phyloP scores from a whole-genome alignment of 2,329 filamentous ascomycete species.

The Aspergillus ibericus region DNA sequence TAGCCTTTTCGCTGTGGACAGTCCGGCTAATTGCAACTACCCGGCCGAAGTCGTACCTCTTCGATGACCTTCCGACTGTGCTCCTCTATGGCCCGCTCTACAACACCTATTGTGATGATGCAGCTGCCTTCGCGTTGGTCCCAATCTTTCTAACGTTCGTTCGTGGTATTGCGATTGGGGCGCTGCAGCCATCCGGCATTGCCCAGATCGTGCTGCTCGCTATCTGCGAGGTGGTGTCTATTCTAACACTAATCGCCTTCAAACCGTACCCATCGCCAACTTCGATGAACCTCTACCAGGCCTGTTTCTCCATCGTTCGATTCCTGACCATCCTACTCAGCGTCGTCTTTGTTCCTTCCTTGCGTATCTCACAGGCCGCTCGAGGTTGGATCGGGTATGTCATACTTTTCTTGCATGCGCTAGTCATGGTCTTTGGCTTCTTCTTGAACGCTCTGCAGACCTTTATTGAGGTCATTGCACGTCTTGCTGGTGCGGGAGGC shows the following conservation, averaged over 20 bases:
- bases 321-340: conserved; percentile 74
- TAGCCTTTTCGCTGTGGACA: conserved; percentile 75
- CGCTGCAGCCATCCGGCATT: conserved; percentile 87
- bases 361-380: conserved; percentile 73
- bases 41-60: conserved; percentile 80
- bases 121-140: conserved; percentile 83
- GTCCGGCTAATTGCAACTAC: conserved; percentile 77
- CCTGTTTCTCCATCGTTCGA: conserved; percentile 75
- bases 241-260: conserved; percentile 85
- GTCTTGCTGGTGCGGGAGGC: conserved; percentile 78
- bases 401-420: conserved; percentile 80
- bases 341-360: conserved; percentile 79
- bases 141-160: conserved; percentile 82
- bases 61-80: conserved; percentile 88
- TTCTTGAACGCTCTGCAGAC: conserved; percentile 90
- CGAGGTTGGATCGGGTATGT: conserved; percentile 96
- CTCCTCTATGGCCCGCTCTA: conserved; percentile 90
- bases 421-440: conserved; percentile 86
- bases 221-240: conserved; percentile 88
- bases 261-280: conserved; percentile 86
- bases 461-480: conserved; percentile 80
- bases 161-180: conserved; percentile 86
- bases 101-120: conserved; percentile 95
- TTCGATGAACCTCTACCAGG: conserved; percentile 96
- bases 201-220: conserved; percentile 89